Evolutionary conservation across 768 basidiomycete species (phyloP), one percentile per base, ranked within the genome.

Genomic region (Xerocomus brunneocitrinus): DNA sequence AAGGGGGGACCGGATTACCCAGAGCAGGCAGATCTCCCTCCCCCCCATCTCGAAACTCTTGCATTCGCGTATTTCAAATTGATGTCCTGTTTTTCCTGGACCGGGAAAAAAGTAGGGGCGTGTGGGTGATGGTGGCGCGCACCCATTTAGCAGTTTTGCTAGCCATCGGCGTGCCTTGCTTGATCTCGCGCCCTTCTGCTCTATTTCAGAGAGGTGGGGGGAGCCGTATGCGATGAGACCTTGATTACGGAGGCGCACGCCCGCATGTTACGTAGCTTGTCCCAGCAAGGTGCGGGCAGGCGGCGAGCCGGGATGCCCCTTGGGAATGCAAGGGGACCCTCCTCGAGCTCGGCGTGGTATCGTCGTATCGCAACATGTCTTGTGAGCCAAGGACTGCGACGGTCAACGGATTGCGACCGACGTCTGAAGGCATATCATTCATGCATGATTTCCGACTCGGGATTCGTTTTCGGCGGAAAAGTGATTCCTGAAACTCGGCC

Each of bases 11-110:
- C 5, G 38, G 8, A 39, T 39, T 19, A 19, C 19, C 40, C 40
- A 41, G 40, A 22, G 22, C 24, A 8, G 24, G 1, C 40, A 24
- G 40, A 41, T 41, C 40, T 19, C 16, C 38, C 27, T 34, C 36
- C n/a, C n/a, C 36, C n/a, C n/a, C 48, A 40, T 49, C 49, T 42
- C 49, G 49, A 50, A 9, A 43, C 49, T 43, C 41, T 40, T 40
- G 41, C 41, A 7, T 50, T 39, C 32, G 24, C 24, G 8, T 27
- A 50, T 50, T 50, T 50, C 49, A 50, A 50, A 50, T 50, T 19
- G 14, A 2, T 13, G 3, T 8, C 10, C 24, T 7, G 22, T 42
- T 1, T 32, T 1, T 39, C 35, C 16, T 36, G 4, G 16, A 36
- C 14, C 30, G 30, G 30, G 30, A 19, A 30, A 30, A 36, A n/a